Base-by-base conservation (phyloP, 208 protist species). In the Cochliopodium minus region DNA sequence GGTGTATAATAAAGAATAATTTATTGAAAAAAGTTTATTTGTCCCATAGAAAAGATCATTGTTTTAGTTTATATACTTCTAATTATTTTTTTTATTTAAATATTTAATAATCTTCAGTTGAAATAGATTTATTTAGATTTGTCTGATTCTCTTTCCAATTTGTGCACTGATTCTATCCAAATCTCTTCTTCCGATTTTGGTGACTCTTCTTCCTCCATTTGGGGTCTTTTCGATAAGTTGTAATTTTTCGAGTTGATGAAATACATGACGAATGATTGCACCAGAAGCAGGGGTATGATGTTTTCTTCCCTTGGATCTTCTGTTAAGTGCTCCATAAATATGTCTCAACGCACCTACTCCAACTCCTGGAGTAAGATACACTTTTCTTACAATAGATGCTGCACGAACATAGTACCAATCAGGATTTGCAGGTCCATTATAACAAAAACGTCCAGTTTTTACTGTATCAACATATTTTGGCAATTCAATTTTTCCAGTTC, bases 371-470 rank as follows among this genome's bases (percentile, higher is more conserved):
- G 83, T 82, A 30, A 95, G 60, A 78, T 95, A 95, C 57, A 97
- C 74, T 64, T 86, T 83, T 71, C 91, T 88, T 58, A 92, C 87
- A 26, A 96, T 81, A 46, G 90, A 81, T 47, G 90, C 91, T 64
- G 76, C 81, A 65, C 89, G 88, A 69, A 93, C 79, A 81, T 91
- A 97, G 73, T 90, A 96, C 90, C 90, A 97, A 79, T 97, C 89
- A 55, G 83, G 75, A 77, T 96, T 87, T 71, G 85, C 79, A 47
- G 92, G 92, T 57, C 86, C 80, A 56, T 91, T 81, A 71, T 96
- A 87, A 74, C 88, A 89, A 68, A 79, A 77, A 64, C 77, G 72
- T 50, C 82, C 90, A 50, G 87, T 90, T 81, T 97, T 97, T 61
- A 91, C 80, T 70, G 93, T 74, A 67, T 96, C 90, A 53, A 82